Conservation (phyloP, 371 early-diverging fungal species). For the Zychaea mexicana region DNA sequence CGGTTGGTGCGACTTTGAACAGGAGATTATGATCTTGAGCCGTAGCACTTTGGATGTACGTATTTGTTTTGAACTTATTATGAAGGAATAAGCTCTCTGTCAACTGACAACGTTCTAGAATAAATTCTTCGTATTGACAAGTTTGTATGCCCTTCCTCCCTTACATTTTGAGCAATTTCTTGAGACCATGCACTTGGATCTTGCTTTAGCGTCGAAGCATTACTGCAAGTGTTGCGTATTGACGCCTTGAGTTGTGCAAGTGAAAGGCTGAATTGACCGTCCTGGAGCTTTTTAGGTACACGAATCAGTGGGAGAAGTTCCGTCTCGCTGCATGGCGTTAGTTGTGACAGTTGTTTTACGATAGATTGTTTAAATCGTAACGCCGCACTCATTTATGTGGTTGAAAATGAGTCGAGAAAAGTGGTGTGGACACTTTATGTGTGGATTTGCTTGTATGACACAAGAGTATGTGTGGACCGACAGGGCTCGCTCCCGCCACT, state of each 20-base stretch:
- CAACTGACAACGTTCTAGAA: too few relatives aligned
- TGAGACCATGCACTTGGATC: slow-evolving; percentile 36
- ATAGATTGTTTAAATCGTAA: slow-evolving; percentile 48
- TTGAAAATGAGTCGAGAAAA: not conserved
- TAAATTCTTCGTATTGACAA: not conserved
- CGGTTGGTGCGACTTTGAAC: slow-evolving; percentile 62
- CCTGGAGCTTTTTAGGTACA: slow-evolving; percentile 19
- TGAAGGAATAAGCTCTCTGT: too few relatives aligned
- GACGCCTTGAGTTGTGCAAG: slow-evolving; percentile 25
- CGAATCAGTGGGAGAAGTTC: slow-evolving; percentile 16
- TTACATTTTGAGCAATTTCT: slow-evolving; percentile 56
- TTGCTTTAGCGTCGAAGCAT: not conserved
- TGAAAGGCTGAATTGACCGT: slow-evolving; percentile 34
- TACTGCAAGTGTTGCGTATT: not conserved
- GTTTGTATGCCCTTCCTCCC: not conserved
- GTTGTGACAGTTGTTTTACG: slow-evolving; percentile 34
- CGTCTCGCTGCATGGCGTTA: slow-evolving; percentile 17
- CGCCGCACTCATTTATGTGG: slow-evolving; percentile 18
- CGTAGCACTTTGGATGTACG: slow-evolving; percentile 47
- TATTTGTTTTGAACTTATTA: slow-evolving; percentile 29
- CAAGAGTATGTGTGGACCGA: too few relatives aligned
- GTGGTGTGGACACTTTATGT: too few relatives aligned
- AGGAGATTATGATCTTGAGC: slow-evolving; percentile 74
- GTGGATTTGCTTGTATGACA: too few relatives aligned
- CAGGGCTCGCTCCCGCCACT: too few relatives aligned